Evolutionary conservation across 768 basidiomycete species (phyloP), one percentile per base, ranked within the genome.

Genomic region (Tricholomella constricta): DNA sequence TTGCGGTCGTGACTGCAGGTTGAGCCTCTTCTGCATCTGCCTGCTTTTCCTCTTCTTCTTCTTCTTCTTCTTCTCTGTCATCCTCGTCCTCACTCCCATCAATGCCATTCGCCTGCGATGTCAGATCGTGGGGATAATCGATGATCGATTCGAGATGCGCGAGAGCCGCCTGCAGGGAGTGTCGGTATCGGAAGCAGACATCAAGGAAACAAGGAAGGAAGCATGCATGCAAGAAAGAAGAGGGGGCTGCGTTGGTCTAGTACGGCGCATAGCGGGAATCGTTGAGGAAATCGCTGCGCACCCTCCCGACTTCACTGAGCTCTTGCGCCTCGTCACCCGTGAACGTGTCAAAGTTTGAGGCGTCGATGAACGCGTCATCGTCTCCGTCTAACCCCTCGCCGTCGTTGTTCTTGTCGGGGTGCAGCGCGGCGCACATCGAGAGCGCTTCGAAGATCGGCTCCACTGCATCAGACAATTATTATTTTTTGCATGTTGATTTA

Each of bases 271-370:
- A 94, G 71, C 92, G 88, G 66, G 72, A 79, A 77, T 86, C 71
- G 76, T 85, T 85, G 72, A 80, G 64, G 69, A 89, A 89, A 89
- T 89, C 82, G 70, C 86, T 90, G 88, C 93, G 89, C 86, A 93
- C 91, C 88, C 89, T 85, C 76, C 93, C 93, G 59, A 88, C 89
- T 74, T 88, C 86, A 69, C 85, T 89, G 59, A 94, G 80, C 70
- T 94, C 89, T 62, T 91, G 76, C 19, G 73, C 79, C 50, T 78
- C 84, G 42, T 79, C 78, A 23, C 85, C 87, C 19, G 71, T 74
- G 60, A 81, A 80, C 3, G 74, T 72, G 4, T 76, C 78, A 65
- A 91, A 87, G 1, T 76, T 73, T 54, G 67, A 65, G 6, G 42
- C 61, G 61, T 86, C 80, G 54, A 85, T 69, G 60, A 86, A 80